Evolutionary conservation across 2,329 filamentous ascomycete genomes (phyloP), one percentile per base, ranked within the genome.

Genomic region (Aspergillus sp.): DNA sequence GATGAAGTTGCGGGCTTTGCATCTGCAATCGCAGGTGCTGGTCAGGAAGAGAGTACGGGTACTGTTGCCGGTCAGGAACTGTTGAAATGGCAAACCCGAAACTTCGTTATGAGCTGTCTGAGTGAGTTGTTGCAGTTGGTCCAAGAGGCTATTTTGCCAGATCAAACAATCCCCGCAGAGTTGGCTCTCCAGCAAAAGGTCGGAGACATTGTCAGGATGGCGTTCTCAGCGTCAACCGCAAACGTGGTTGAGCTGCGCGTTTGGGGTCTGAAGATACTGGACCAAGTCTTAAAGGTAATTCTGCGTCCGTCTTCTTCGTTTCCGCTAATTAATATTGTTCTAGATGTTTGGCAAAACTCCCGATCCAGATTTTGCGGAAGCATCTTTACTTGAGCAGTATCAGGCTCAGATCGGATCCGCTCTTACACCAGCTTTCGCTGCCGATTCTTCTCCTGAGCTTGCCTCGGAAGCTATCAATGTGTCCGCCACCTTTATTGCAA

Each of bases 401-500:
- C 96, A 99, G 75, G 95, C 95, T 5, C 95, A 99, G 71, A 99
- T 99, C 70, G 93, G 93, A 68, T 98, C 95, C 17, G 95, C 95
- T 0, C 81, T 99, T 60, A 99, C 96, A 0, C 95, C 95, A 3
- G 96, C 95, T 0, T 99, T 99, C 76, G 93, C 95, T 1, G 89
- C 88, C 3, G 95, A 99, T 73, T 99, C 95, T 0, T 97, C 93
- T 0, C 93, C 96, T 0, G 95, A 99, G 73, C 81, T 99, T 15
- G 96, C 95, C 7, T 93, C 95, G 0, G 93, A 97, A 71, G 95
- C 96, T 15, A 91, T 99, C 62, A 96, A 96, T 68, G 95, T 99
- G 6, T 99, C 95, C 69, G 95, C 93, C n/a, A 92, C 90, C 1
- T 99, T 99, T 75, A 96, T 99, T 68, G 90, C 93, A 0, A 97